Evolutionary conservation across 148 eudicot genomes (phyloP).

Genomic region (Diospyros kaki): DNA sequence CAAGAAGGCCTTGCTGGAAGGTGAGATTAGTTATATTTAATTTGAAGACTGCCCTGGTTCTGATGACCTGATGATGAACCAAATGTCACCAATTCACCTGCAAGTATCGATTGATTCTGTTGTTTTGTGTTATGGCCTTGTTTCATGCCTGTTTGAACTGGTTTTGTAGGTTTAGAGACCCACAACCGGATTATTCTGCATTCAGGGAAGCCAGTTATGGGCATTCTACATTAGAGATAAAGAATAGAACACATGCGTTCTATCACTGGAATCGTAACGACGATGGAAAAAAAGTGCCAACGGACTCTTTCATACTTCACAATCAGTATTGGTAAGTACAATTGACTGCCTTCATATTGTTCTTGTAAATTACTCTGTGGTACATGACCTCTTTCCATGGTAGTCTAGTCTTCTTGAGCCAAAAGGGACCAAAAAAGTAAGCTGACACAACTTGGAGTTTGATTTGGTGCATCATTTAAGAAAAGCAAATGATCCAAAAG

Average conservation of each 20-base stretch:
- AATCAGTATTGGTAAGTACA: conserved; percentile 80
- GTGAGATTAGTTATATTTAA: conserved; percentile 25
- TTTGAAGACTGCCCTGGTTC: not conserved
- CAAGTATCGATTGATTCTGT: not conserved
- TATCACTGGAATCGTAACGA: conserved; percentile 96
- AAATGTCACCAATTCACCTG: not conserved
- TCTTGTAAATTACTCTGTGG: not conserved
- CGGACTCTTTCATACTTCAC: conserved; percentile 56
- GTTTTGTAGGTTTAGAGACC: conserved; percentile 67
- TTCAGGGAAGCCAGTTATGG: conserved; percentile 96
- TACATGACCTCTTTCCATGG: not conserved
- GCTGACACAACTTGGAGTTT: not conserved
- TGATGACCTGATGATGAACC: conserved; percentile 3
- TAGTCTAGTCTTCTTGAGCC: not conserved
- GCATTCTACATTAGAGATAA: conserved; percentile 81
- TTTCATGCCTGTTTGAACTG: conserved; percentile 6
- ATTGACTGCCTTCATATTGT: not conserved
- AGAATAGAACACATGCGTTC: conserved; percentile 89
- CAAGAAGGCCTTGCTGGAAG: conserved; percentile 89
- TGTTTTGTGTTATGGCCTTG: not conserved
- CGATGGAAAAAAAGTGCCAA: conserved; percentile 63
- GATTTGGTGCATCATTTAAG: not conserved
- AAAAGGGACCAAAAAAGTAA: too few species aligned
- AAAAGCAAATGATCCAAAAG: not conserved
- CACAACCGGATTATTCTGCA: conserved; percentile 94